Evolutionary conservation across 495 filamentous ascomycete species (phyloP), one percentile per base, ranked within the genome.

Genomic region (Immersiella caudata): DNA sequence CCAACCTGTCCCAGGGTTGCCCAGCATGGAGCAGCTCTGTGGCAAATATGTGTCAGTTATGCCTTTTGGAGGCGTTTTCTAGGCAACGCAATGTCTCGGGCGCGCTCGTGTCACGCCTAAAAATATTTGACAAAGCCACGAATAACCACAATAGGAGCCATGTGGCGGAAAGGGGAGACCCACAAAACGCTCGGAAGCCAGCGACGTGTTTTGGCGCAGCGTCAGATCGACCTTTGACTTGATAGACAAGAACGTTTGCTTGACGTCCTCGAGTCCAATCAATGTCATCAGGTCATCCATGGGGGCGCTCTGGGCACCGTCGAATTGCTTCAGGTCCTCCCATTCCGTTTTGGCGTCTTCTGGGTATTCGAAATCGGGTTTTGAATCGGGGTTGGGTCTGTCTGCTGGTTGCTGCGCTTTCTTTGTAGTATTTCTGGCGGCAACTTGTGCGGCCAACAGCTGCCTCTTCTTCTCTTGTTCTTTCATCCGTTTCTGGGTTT

Each of bases 1-100:
- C 77, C 62, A 78, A 87, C 91, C 91, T 61, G 90, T 94, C 9
- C 92, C 92, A 0, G 92, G 92, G 75, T 94, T 96, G 0, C 92
- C 92, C 0, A 93, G 81, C 14, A 96, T 80, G 0, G 84, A 84
- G 0, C 84, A 80, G 20, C 88, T 85, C n/a, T n/a, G n/a, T n/a
- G n/a, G n/a, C n/a, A n/a, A n/a, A n/a, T n/a, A n/a, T n/a, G n/a
- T n/a, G n/a, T n/a, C n/a, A n/a, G n/a, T n/a, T n/a, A n/a, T n/a
- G n/a, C n/a, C n/a, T n/a, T n/a, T n/a, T n/a, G n/a, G n/a, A n/a
- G n/a, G n/a, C n/a, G n/a, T n/a, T n/a, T n/a, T n/a, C n/a, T n/a
- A n/a, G n/a, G n/a, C n/a, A n/a, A n/a, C n/a, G n/a, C n/a, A n/a
- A n/a, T n/a, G n/a, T n/a, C n/a, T n/a, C n/a, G n/a, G n/a, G n/a